Base-by-base conservation (phyloP, 2,329 filamentous ascomycete species). In the Trichoderma hamatum region DNA sequence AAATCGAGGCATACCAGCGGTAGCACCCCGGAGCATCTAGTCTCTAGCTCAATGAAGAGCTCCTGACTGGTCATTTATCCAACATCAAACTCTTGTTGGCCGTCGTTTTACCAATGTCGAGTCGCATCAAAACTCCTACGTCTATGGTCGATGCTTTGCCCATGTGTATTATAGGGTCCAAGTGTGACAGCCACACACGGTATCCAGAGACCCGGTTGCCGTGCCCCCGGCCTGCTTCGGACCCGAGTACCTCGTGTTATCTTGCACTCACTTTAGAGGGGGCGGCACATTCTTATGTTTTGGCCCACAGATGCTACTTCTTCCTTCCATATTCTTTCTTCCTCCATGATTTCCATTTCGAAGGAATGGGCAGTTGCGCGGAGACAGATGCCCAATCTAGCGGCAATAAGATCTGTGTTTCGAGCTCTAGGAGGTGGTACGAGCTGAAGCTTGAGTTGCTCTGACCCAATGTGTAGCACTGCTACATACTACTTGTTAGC, bases 191-290 rank as follows among this genome's bases (percentile, higher is more conserved):
- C 30, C 51, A 58, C 24, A 36, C 51, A 26, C 36, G 46, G 43
- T 51, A 36, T 30, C 63, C 63, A 59, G 63, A 67, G 49, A 67
- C 54, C 63, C 63, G 63, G 63, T 67, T 67, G 54, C 46, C 54
- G 21, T 51, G 63, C 21, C 63, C 54, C 36, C 24, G 28, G 14
- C 36, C 21, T 67, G 28, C 39, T 67, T 39, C 63, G 54, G 54
- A n/a, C 55, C 34, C 26, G 34, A 28, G 36, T 39, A 51, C 51
- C 39, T 58, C 49, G 51, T 43, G 63, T 19, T 30, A 58, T 54
- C 51, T 32, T 14, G 30, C 30, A 43, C 26, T 58, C n/a, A n/a
- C n/a, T 36, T 39, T 39, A 24, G 63, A 21, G 60, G 43, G 62
- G n/a, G 63, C n/a, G 36, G 30, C 63, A 36, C 51, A 43, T 32